Evolutionary conservation across 768 basidiomycete species (phyloP).

Genomic region (Stropharia rugosoannulata): DNA sequence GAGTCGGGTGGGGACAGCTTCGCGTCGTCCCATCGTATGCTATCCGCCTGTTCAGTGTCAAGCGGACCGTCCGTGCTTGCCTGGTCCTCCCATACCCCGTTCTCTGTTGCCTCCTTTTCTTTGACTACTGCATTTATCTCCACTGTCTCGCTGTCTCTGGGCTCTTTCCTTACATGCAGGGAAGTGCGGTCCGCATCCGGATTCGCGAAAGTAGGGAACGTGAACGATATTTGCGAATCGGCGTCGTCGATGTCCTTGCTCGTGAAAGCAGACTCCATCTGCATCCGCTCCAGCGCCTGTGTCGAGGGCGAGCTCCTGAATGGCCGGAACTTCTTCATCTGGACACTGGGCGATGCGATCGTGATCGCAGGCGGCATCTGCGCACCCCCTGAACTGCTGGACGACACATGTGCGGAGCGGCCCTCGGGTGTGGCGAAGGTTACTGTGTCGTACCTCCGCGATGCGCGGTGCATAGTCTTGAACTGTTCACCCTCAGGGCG

Average conservation of each 20-base stretch:
- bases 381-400: conserved; percentile 15
- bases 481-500: conserved; percentile 24
- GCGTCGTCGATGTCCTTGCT: conserved; percentile 6
- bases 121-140: not conserved
- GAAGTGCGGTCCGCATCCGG: conserved; percentile 10
- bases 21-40: not conserved
- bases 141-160: not conserved
- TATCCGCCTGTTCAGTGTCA: not conserved
- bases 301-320: no score
- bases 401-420: not conserved
- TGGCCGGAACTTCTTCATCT: not conserved
- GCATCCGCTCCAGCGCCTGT: not conserved
- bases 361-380: conserved; percentile 17
- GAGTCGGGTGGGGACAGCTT: conserved; percentile 9
- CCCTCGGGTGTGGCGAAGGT: no score
- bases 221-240: conserved; percentile 28
- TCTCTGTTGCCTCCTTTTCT: conserved; percentile 13
- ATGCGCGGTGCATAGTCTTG: conserved; percentile 10
- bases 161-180: not conserved
- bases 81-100: conserved; percentile 8
- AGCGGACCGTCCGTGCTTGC: not conserved
- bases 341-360: conserved; percentile 15
- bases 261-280: not conserved
- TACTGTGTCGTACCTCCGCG: not conserved
- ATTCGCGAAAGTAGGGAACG: conserved; percentile 32